Evolutionary conservation across 2,329 filamentous ascomycete genomes (phyloP), one percentile per base, ranked within the genome.

Genomic region (Fusarium brachygibbosum): DNA sequence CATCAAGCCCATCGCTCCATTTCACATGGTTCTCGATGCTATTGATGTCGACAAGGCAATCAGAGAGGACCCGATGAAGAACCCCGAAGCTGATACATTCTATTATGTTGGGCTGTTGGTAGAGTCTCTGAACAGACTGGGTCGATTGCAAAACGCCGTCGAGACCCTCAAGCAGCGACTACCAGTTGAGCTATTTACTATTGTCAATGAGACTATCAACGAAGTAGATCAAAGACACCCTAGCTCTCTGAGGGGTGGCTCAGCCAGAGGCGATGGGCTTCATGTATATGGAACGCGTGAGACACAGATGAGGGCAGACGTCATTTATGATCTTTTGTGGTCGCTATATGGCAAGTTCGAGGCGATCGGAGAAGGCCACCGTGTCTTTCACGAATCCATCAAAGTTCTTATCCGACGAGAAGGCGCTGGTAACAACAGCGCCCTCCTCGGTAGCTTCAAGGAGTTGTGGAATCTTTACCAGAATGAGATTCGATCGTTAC

Each of bases 391-490:
- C 78, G 96, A 98, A 78, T 92, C 97, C 46, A 91, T 98, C 75
- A 91, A 91, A 67, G 92, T 93, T 1, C 92, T 99, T 61, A 89
- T 95, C 55, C 89, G 91, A 66, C 89, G 97, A 50, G 94, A 98
- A 76, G 92, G 91, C 6, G 83, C 84, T 17, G 79, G 89, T 78
- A 83, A 91, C 82, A 82, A 88, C 72, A 86, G 82, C 40, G 86
- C 88, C 1, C 85, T 98, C 50, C 90, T 93, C 8, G 90, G 93
- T 57, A 94, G 94, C 58, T 99, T 99, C 81, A 96, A 95, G 76
- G 96, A 98, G 80, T 83, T 99, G 40, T 99, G 97, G 97, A 97
- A 98, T 76, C 84, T 99, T 10, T 95, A 98, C 75, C 96, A 99
- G 77, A 98, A 97, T 79, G 96, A 99, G 84, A 98, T 99, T 70